Base-by-base conservation (phyloP, 2,329 filamentous ascomycete species). In the Leptographium flavum region DNA sequence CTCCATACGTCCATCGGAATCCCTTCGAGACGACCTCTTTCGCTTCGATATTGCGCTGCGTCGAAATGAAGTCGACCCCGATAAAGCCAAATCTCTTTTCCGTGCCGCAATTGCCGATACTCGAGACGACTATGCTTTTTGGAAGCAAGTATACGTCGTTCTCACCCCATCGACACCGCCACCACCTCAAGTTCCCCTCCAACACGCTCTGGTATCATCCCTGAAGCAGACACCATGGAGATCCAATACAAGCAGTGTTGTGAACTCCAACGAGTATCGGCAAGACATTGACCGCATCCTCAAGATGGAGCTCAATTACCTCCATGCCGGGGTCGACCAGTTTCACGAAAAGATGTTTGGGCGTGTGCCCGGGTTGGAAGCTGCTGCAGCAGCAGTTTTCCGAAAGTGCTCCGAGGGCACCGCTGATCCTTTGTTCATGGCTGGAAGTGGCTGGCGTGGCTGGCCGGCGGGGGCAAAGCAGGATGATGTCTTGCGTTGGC, bases 231-330 rank as follows among this genome's bases (percentile, higher is more conserved):
- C 56, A 30, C 63, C 58, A n/a, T n/a, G n/a, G n/a, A n/a, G n/a
- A n/a, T n/a, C n/a, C n/a, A n/a, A n/a, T n/a, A n/a, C n/a, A n/a
- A n/a, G n/a, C n/a, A n/a, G n/a, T n/a, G n/a, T n/a, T n/a, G n/a
- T n/a, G 10, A 64, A 64, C 50, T 63, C 59, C 1, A 62, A 59
- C 4, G 58, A 64, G 46, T 47, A 55, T 40, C 57, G 58, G n/a
- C 49, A 56, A 41, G 22, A 64, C 49, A 49, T 60, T 5, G 58
- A 65, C 30, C 46, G 37, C 19, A 48, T 63, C 10, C 55, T 65
- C 1, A 63, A 59, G 46, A 47, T 58, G 38, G 60, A 64, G 43
- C 55, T 65, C 39, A 57, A 57, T 30, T 42, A 48, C 54, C 51
- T 65, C 30, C 58, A 64, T 50, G 54, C 62, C 47, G 58, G 55